Evolutionary conservation across 352 stramenopile genomes (phyloP).

Genomic region (Discostella stelligera): DNA sequence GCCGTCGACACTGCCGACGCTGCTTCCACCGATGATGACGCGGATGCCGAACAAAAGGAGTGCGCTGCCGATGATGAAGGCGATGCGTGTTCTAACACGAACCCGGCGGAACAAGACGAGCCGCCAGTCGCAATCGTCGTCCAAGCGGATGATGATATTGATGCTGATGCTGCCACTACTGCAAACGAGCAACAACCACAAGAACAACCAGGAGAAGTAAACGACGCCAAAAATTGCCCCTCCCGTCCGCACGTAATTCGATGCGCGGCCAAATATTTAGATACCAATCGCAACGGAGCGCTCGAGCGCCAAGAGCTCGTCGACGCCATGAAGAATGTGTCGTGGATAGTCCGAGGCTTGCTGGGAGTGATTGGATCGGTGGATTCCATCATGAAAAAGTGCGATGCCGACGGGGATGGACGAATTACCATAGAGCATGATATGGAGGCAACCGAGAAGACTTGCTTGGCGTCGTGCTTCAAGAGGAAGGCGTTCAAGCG

Average conservation of each 20-base stretch:
- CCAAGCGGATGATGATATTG: slow-evolving; percentile 12
- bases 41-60: slow-evolving; percentile 19
- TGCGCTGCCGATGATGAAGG: slow-evolving; percentile 28
- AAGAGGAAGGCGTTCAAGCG: slow-evolving; percentile 77
- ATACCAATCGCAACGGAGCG: slow-evolving; percentile 70
- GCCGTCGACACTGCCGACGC: neutral
- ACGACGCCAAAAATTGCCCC: no score
- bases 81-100: slow-evolving; percentile 3
- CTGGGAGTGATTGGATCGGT: slow-evolving; percentile 75
- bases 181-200: no score
- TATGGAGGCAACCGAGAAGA: slow-evolving; percentile 73
- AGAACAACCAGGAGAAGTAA: no score
- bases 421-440: slow-evolving; percentile 74
- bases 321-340: slow-evolving; percentile 55
- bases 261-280: slow-evolving; percentile 71
- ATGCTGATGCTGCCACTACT: slow-evolving; percentile 33
- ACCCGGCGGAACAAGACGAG: neutral
- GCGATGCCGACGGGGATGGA: slow-evolving; percentile 73
- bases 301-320: slow-evolving; percentile 72
- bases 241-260: slow-evolving; percentile 67
- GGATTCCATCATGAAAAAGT: slow-evolving; percentile 80
- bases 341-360: slow-evolving; percentile 66
- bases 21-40: slow-evolving; percentile 3
- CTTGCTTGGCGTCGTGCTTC: slow-evolving; percentile 78
- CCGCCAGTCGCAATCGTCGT: neutral